These are phyloP conservation scores for Pharnaceum exiguum DNA, from an alignment of 148 eudicot species.

Conservation along the genomic window DNA sequence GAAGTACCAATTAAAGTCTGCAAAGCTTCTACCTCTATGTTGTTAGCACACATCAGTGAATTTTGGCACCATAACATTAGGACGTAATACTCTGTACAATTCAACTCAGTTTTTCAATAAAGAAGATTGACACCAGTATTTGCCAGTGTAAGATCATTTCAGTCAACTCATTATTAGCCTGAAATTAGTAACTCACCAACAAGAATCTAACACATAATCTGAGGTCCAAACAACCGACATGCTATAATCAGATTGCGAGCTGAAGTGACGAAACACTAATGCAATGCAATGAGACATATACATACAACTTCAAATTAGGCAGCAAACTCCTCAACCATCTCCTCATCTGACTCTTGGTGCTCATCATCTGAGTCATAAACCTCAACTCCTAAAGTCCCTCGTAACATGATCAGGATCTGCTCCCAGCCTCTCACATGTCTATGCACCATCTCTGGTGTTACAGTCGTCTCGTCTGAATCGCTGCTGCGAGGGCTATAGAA, in stretches of 20 bases:
- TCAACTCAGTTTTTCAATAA: no score
- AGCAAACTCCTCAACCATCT: constrained; percentile 22
- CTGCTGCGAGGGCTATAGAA: constrained; percentile 13
- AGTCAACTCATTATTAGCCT: background rate
- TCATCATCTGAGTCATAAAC: constrained; percentile 38
- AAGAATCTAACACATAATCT: constrained; percentile 1
- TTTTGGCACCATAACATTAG: no score
- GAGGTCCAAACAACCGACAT: background rate
- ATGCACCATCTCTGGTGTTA: constrained; percentile 27
- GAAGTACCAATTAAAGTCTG: no score
- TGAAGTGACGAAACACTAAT: no score
- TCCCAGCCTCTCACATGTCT: constrained; percentile 43
- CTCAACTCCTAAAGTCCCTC: constrained; percentile 38
- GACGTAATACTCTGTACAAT: no score
- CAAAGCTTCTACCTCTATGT: no score
- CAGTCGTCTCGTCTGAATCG: constrained; percentile 7
- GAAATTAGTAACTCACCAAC: background rate
- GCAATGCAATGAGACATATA: constrained; percentile 5
- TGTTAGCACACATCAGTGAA: no score
- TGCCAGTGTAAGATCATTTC: background rate
- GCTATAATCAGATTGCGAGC: background rate
- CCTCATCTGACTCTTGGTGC: constrained; percentile 33
- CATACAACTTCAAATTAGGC: constrained; percentile 6
- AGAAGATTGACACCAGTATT: background rate
- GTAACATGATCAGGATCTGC: constrained; percentile 41